Evolutionary conservation across 2,329 filamentous ascomycete species (phyloP), one percentile per base, ranked within the genome.

Genomic region (Phoma sp.): DNA sequence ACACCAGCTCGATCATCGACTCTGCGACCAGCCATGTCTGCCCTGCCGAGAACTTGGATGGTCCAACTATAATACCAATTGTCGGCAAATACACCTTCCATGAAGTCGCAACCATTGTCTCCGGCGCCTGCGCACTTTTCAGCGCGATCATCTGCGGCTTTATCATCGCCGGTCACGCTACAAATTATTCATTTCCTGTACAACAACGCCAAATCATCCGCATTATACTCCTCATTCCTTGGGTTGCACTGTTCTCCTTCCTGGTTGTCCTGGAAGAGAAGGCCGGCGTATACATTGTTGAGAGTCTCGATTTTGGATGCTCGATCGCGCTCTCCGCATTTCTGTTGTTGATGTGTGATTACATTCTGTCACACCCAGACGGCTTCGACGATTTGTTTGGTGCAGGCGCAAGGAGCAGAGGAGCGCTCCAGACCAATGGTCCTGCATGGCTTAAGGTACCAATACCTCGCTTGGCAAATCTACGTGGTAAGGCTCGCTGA

Each of bases 381-480:
- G 68, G 70, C 1, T 71, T 69, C 29, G 66, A 73, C 8, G 61
- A 65, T 22, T 52, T 72, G 3, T 71, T 72, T 42, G 66, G 68
- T 3, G 32, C 53, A 8, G 58, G 61, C 4, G 63, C 65, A 2
- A 32, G 14, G 25, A 57, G 54, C 7, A 54, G 59, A n/a, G 61
- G 60, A 0, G 39, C 58, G 10, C 52, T 54, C 7, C 50, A 47
- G 7, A 41, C 44, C 2, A 51, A 60, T 0, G 68, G 69, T 35
- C 66, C 66, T 7, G 32, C 10, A n/a, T 69, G 61, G 60, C 45
- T 73, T 7, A 72, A 62, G 60, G 70, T 68, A 57, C 45, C 14
- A 50, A 33, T 22, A 29, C 9, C 27, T 3, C 27, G 9, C 27
- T 9, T 29, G 11, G 27, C 9, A 4, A 25, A 7, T n/a, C 36